Percentiles rank a stretch among this genome's conserved stretches.
Evolutionary conservation across 441 rosid species (phyloP).

Genomic region (Theobroma grandiflorum): DNA sequence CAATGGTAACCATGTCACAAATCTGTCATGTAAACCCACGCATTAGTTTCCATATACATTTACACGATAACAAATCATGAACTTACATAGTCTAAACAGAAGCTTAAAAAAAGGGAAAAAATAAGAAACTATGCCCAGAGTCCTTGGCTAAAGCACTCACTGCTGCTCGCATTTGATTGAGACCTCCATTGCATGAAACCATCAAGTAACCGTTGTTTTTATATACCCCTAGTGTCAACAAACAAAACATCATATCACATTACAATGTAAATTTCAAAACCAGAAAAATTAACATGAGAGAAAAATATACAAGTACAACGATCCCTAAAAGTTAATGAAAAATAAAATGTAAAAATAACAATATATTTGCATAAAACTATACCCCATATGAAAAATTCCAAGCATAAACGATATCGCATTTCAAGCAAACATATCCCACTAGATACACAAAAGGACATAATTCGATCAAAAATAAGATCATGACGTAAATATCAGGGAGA

Average conservation of each 20-base stretch:
- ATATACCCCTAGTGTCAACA: slow-evolving; percentile 71
- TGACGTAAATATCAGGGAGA: background rate
- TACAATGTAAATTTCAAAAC: background rate
- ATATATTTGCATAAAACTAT: background rate
- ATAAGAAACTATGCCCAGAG: background rate
- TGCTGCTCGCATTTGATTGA: slow-evolving; percentile 99
- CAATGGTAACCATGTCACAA: slow-evolving; percentile 94
- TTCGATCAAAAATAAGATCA: background rate
- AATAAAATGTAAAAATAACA: background rate
- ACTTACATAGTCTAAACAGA: background rate
- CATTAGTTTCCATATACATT: background rate
- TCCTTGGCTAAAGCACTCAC: slow-evolving; percentile 50
- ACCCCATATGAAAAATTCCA: background rate
- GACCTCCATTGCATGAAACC: slow-evolving; percentile 99
- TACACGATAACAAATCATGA: slow-evolving; percentile 2
- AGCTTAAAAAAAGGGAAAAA: background rate
- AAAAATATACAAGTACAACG: background rate
- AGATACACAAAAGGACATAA: background rate
- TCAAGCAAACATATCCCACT: background rate
- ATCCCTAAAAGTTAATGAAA: background rate
- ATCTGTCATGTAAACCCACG: slow-evolving; percentile 51
- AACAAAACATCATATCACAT: slow-evolving; percentile 12
- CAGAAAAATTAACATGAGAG: background rate
- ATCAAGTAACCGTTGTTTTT: slow-evolving; percentile 96
- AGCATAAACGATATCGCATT: background rate